These are phyloP conservation scores for Termitomyces sp. DNA, from an alignment of 768 basidiomycete species.

Conservation along the genomic window DNA sequence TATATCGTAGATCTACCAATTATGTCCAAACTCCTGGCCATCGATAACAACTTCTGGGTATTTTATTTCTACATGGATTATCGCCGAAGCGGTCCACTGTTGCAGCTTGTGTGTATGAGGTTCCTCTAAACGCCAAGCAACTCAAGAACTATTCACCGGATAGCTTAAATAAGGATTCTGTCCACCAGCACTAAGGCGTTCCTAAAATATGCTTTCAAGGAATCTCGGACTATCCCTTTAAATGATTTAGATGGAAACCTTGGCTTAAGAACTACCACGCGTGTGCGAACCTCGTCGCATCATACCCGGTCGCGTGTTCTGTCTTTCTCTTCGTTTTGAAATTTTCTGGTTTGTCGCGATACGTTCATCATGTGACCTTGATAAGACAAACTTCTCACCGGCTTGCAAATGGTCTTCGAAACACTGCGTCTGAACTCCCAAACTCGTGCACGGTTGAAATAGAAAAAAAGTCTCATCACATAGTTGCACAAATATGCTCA, in stretches of 20 bases:
- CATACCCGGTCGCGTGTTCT: not conserved
- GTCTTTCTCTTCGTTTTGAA: too few relatives aligned
- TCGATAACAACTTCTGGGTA: constrained; percentile 6
- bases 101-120: not conserved
- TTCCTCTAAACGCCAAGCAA: not conserved
- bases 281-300: not conserved
- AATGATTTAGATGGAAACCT: not conserved
- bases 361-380: constrained; percentile 1
- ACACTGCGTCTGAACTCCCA: not conserved
- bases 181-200: too few relatives aligned
- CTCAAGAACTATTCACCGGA: not conserved
- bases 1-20: constrained; percentile 9
- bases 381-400: not conserved
- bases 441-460: not conserved
- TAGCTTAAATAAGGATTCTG: not conserved
- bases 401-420: not conserved
- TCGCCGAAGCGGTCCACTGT: not conserved
- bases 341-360: not conserved
- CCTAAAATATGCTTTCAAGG: not conserved
- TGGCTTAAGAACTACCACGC: not conserved
- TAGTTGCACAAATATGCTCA: not conserved
- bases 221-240: not conserved
- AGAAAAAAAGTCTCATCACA: not conserved
- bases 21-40: constrained; percentile 4
- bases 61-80: not conserved